These are phyloP conservation scores for Phycomyces nitens DNA, from an alignment of 192 early-diverging fungal species.

Conservation along the genomic window DNA sequence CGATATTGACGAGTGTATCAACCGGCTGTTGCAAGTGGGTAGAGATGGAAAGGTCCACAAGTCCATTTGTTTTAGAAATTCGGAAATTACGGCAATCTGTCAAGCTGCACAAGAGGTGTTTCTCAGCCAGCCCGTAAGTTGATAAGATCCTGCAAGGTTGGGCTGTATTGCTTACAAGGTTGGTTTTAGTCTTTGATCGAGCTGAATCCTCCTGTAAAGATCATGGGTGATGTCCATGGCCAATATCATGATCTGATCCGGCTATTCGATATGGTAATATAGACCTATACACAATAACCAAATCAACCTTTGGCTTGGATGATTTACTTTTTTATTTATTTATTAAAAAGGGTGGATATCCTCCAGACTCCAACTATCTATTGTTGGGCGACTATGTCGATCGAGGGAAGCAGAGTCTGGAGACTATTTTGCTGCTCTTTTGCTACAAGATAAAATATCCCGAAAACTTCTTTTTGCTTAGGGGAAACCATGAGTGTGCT, in stretches of 20 bases:
- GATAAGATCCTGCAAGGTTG: neutral
- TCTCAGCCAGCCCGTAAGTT: conserved; percentile 70
- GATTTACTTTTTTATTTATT: neutral
- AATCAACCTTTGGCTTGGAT: neutral
- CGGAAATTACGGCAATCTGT: conserved; percentile 86
- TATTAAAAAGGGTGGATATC: conserved; percentile 68
- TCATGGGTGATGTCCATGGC: conserved; percentile 91
- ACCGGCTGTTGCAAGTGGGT: conserved; percentile 21
- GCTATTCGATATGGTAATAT: conserved; percentile 78
- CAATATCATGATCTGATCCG: conserved; percentile 91
- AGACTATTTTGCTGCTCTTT: conserved; percentile 91
- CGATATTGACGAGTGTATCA: conserved; percentile 33
- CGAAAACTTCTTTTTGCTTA: conserved; percentile 92
- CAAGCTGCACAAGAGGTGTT: conserved; percentile 85
- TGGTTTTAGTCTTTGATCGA: conserved; percentile 68
- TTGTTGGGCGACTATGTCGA: conserved; percentile 99
- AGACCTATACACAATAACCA: too few relatives aligned
- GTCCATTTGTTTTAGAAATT: conserved; percentile 79
- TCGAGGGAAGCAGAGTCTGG: conserved; percentile 91
- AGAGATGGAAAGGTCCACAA: conserved; percentile 42
- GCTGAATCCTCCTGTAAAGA: conserved; percentile 72
- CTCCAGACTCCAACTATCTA: conserved; percentile 87
- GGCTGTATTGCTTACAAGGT: neutral
- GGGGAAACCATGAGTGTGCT: conserved; percentile 96
- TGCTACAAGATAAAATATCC: conserved; percentile 98